Conservation (phyloP, 331 rosid species). For the Erythrophleum ivorense region DNA sequence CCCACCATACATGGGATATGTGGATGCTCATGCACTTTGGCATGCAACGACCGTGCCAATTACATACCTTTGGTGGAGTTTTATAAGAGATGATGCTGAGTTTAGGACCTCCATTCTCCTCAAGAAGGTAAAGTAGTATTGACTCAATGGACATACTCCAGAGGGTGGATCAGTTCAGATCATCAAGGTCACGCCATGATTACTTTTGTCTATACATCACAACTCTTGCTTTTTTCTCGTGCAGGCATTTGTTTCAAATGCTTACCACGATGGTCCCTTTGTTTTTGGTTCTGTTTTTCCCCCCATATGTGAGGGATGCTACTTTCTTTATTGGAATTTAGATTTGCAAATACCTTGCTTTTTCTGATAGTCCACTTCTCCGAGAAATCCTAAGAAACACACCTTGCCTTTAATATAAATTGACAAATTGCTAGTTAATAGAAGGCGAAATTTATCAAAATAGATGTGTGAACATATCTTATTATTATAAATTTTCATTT, state of each 20-base stretch:
- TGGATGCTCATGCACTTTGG: constrained; percentile 86
- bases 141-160: constrained; percentile 32
- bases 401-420: not conserved
- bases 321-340: constrained; percentile 47
- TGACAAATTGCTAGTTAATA: not conserved
- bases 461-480: not conserved
- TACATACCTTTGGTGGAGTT: constrained; percentile 94
- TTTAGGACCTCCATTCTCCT: constrained; percentile 67
- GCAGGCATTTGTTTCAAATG: constrained; percentile 58
- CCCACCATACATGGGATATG: constrained; percentile 85
- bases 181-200: constrained; percentile 43
- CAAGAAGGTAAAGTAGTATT: constrained; percentile 67
- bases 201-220: constrained; percentile 54
- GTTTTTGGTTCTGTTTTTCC: constrained; percentile 51
- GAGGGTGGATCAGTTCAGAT: constrained; percentile 54
- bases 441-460: not conserved
- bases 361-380: not conserved
- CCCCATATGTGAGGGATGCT: constrained; percentile 37
- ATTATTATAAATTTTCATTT: not conserved
- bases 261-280: constrained; percentile 57
- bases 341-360: constrained; percentile 37
- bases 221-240: constrained; percentile 50
- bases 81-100: constrained; percentile 89
- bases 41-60: constrained; percentile 78
- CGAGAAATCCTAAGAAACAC: not conserved